Conservation (phyloP, 371 early-diverging fungal species). For the Mucor circinelloides region DNA sequence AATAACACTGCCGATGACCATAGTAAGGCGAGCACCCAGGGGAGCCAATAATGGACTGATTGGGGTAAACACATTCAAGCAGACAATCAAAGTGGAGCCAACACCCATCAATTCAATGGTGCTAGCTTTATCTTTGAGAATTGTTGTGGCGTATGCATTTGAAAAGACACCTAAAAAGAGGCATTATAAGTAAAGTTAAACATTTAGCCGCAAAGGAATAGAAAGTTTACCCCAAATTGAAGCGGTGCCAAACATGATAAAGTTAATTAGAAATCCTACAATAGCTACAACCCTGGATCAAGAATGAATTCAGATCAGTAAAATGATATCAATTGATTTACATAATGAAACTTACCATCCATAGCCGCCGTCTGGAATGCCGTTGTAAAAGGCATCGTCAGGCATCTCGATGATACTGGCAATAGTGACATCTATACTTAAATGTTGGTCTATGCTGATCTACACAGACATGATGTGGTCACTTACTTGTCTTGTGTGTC, state of each 20-base stretch:
- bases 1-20: constrained; percentile 46
- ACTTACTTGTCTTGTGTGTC: constrained; percentile 13
- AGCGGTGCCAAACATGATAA: constrained; percentile 42
- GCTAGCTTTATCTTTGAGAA: constrained; percentile 38
- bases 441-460: not conserved
- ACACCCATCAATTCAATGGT: constrained; percentile 53
- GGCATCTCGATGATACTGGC: constrained; percentile 39
- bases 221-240: constrained; percentile 40
- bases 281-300: constrained; percentile 36
- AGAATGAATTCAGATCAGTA: not conserved
- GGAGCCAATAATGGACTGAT: constrained; percentile 41
- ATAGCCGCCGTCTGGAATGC: constrained; percentile 45
- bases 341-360: constrained; percentile 28
- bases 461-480: not conserved
- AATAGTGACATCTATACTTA: constrained; percentile 22
- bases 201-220: not conserved
- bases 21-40: constrained; percentile 41
- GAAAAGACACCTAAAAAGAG: constrained; percentile 41
- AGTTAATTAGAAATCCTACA: constrained; percentile 38
- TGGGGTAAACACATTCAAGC: constrained; percentile 48
- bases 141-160: constrained; percentile 31
- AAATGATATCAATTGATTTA: not conserved
- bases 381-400: constrained; percentile 20
- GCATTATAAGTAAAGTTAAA: not conserved
- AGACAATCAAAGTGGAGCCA: constrained; percentile 46